A percentile compares a stretch with the other conserved stretches of the same genome.
These are phyloP conservation scores for Leccinum pachyderme DNA, from an alignment of 1,284 basidiomycete genomes.

Conservation along the genomic window DNA sequence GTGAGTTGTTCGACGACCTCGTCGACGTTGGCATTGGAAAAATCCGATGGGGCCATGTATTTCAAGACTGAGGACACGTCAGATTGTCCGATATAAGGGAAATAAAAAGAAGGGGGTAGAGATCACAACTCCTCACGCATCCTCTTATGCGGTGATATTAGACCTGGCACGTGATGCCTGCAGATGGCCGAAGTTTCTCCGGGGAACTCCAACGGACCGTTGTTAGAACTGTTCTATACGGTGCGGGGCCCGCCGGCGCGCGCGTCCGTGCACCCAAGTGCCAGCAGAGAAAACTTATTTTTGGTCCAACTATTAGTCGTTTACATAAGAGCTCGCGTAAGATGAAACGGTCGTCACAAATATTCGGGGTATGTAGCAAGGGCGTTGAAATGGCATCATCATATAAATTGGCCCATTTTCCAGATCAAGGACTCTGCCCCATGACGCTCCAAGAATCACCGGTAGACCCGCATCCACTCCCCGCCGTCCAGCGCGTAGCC, in stretches of 20 bases:
- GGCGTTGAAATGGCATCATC: too few species aligned
- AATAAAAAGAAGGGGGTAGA: conserved; percentile 2
- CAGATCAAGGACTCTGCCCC: too few species aligned
- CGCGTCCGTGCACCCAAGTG: neutral
- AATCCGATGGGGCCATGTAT: conserved; percentile 66
- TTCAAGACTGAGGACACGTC: neutral
- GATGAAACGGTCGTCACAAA: too few species aligned
- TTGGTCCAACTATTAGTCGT: too few species aligned
- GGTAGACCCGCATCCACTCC: conserved; percentile 26
- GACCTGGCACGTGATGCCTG: conserved; percentile 19
- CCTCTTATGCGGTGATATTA: conserved; percentile 9
- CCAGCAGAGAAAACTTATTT: too few species aligned
- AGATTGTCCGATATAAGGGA: conserved; percentile 3
- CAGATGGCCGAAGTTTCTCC: conserved; percentile 22
- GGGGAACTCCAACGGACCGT: neutral
- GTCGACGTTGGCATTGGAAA: conserved; percentile 59
- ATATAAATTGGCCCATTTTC: too few species aligned
- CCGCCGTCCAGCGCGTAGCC: conserved; percentile 48
- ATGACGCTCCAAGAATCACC: conserved; percentile 3
- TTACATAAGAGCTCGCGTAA: too few species aligned
- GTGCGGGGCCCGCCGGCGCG: neutral
- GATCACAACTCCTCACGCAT: neutral
- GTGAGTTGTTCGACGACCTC: conserved; percentile 63
- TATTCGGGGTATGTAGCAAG: too few species aligned
- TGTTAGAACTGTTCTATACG: neutral